phyloP scores from a whole-genome alignment of 768 basidiomycete species.

The Trametes villosa region DNA sequence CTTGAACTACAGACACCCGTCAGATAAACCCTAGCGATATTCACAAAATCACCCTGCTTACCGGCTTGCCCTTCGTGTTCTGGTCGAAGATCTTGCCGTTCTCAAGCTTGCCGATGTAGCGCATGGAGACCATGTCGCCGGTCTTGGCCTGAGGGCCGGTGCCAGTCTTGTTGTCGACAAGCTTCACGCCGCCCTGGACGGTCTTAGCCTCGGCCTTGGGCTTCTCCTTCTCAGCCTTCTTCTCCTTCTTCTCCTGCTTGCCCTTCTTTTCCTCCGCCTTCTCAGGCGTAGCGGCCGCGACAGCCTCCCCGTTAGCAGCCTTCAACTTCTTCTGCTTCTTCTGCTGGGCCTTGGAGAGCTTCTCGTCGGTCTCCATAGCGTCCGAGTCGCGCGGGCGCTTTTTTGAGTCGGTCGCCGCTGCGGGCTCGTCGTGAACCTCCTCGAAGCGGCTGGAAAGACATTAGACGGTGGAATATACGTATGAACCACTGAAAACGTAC shows the following conservation, averaged over 20 bases:
- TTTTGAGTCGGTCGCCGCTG: conserved; percentile 30
- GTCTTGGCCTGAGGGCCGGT: conserved; percentile 86
- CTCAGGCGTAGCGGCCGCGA: conserved; percentile 34
- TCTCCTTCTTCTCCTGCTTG: conserved; percentile 35
- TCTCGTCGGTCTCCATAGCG: conserved; percentile 46
- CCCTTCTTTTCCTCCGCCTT: conserved; percentile 42
- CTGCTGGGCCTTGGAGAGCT: conserved; percentile 57
- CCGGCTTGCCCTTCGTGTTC: conserved; percentile 85
- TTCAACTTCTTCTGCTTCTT: conserved; percentile 82
- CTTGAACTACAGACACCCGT: conserved; percentile 52
- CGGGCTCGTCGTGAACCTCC: conserved; percentile 54
- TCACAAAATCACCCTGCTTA: conserved; percentile 43
- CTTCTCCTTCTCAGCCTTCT: conserved; percentile 36
- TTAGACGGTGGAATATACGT: neutral
- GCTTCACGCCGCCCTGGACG: conserved; percentile 60
- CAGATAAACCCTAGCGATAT: neutral
- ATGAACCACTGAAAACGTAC: conserved; percentile 13
- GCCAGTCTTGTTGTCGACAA: conserved; percentile 78
- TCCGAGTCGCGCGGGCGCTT: conserved; percentile 79
- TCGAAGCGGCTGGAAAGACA: conserved; percentile 65
- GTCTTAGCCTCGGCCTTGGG: conserved; percentile 33
- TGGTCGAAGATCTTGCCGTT: conserved; percentile 79
- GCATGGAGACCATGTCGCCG: conserved; percentile 81
- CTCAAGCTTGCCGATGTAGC: conserved; percentile 90
- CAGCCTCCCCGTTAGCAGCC: conserved; percentile 54